Evolutionary conservation across 1,284 basidiomycete genomes (phyloP), one percentile per base, ranked within the genome.

Genomic region (Xanthoconium separans): DNA sequence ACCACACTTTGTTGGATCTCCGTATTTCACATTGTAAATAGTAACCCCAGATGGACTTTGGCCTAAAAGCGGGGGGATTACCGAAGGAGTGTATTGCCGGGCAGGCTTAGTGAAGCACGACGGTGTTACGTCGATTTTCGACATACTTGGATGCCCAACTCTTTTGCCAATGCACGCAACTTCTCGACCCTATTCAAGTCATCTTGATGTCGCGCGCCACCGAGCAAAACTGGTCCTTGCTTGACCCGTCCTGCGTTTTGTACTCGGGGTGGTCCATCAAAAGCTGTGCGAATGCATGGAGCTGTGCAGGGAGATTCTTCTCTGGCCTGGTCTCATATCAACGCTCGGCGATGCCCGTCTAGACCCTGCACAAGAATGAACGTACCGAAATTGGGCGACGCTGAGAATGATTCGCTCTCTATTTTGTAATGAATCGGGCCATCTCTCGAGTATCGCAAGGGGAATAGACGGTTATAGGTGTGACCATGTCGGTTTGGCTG

Each of bases 371-470:
- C 22, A 15, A 37, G 4, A n/a, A 47, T 46, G 16, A 37, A 62
- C 77, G 27, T 57, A 93, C 91, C 93, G 74, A 71, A 97, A 98
- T 69, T 99, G 96, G 2, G 95, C 94, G 2, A 99, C 76, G 55
- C 91, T 94, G 29, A 96, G 73, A 30, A 97, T 80, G 20, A 91
- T 76, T n/a, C 77, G 79, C 54, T 85, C 77, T 43, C 91, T 76
- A 4, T 71, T 69, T 27, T 80, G 78, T 16, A 97, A 74, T 0
- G 83, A 94, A 85, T 22, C 71, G 68, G 1, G 77, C 73, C 72
- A 98, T 84, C 57, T 84, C 84, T 4, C 76, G 75, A 0, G 93
- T 96, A 66, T 98, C 93, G 66, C 96, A 98, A 0, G 96, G 93
- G 0, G 96, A 96, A 66, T 93, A 98, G 2, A 97, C 91, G 43